phyloP scores from a whole-genome alignment of 169 alveolate species.

The Theileria annulata region DNA sequence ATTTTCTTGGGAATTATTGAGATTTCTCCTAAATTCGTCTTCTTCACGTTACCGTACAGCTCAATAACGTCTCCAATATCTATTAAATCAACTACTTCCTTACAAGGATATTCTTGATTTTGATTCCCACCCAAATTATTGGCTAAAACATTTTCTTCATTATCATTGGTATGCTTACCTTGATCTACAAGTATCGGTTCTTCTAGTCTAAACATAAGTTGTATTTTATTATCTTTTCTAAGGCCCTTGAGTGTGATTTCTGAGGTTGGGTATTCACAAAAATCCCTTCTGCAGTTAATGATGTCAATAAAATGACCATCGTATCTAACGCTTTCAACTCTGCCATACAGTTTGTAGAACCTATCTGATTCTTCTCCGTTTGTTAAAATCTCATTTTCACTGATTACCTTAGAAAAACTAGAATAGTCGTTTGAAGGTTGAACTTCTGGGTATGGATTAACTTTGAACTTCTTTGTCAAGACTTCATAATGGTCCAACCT shows the following conservation, averaged over 20 bases:
- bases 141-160: not conserved
- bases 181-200: not conserved
- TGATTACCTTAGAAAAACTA: not conserved
- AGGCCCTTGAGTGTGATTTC: not conserved
- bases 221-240: conserved; percentile 17
- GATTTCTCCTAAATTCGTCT: conserved; percentile 96
- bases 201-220: conserved; percentile 50
- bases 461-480: conserved; percentile 3
- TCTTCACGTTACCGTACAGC: conserved; percentile 80
- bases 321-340: conserved; percentile 43
- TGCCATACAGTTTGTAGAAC: conserved; percentile 31
- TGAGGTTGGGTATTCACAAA: not conserved
- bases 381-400: conserved; percentile 8
- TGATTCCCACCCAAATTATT: not conserved
- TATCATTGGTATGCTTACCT: not conserved
- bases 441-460: conserved; percentile 47
- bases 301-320: conserved; percentile 56
- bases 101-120: not conserved
- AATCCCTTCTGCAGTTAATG: conserved; percentile 2
- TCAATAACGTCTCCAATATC: conserved; percentile 74
- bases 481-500: conserved; percentile 18
- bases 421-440: not conserved
- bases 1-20: conserved; percentile 89
- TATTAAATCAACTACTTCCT: conserved; percentile 44
- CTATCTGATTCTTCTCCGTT: conserved; percentile 36